Conservation (phyloP, 2,329 filamentous ascomycete genomes). For the Ophiostoma sp. region DNA sequence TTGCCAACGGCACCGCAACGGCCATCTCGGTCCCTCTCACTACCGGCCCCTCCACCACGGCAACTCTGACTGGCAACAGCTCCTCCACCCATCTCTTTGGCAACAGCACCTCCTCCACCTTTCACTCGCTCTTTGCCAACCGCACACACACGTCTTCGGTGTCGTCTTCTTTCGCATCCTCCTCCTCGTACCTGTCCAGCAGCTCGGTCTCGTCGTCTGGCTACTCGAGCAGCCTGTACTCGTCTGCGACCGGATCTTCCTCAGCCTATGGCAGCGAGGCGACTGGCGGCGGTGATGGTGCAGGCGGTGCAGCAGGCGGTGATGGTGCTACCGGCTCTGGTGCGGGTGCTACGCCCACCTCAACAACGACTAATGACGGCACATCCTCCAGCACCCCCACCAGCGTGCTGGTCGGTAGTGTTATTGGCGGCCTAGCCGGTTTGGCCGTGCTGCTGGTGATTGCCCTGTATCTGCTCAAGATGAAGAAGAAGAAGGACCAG, state of each 20-base stretch:
- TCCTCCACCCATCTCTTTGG: slow-evolving; percentile 12
- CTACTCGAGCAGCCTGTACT: slow-evolving; percentile 22
- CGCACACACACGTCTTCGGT: slow-evolving; percentile 29
- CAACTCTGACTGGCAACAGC: slow-evolving; percentile 6
- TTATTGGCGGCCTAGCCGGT: slow-evolving; percentile 55
- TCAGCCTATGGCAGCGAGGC: slow-evolving; percentile 18
- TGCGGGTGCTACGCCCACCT: slow-evolving; percentile 29
- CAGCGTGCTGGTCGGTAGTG: slow-evolving; percentile 48
- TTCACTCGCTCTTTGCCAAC: slow-evolving; percentile 30
- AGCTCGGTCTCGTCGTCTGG: slow-evolving; percentile 21
- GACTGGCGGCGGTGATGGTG: slow-evolving; percentile 23
- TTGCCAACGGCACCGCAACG: slow-evolving; percentile 15
- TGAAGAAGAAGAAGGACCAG: slow-evolving; percentile 42
- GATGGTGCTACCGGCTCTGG: slow-evolving; percentile 27
- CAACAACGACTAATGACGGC: slow-evolving; percentile 28
- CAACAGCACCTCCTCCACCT: slow-evolving; percentile 20
- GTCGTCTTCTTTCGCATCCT: slow-evolving; percentile 14
- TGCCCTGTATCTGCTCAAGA: slow-evolving; percentile 49
- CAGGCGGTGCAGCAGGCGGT: slow-evolving; percentile 29
- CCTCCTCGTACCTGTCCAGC: slow-evolving; percentile 5
- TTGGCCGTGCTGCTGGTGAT: slow-evolving; percentile 52
- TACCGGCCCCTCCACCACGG: slow-evolving; percentile 15
- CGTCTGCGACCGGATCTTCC: slow-evolving; percentile 20
- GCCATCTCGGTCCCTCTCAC: slow-evolving; percentile 17
- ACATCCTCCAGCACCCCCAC: slow-evolving; percentile 29